Conservation (phyloP, 2,329 filamentous ascomycete species). For the Monosporascus cannonballus region DNA sequence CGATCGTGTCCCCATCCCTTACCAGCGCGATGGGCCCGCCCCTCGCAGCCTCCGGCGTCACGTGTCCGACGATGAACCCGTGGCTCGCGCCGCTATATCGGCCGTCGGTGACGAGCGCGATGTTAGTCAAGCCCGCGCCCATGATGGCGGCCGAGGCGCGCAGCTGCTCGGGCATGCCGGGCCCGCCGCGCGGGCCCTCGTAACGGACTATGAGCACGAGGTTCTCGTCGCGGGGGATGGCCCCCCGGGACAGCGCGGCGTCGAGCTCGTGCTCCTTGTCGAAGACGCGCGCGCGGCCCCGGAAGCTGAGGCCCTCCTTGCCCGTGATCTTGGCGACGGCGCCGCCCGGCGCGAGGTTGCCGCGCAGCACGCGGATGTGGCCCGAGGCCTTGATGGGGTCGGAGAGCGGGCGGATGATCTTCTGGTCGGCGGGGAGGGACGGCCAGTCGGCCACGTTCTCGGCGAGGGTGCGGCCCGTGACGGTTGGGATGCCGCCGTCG, state of each 20-base stretch:
- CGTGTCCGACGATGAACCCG: slow-evolving; percentile 62
- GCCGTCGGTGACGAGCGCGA: slow-evolving; percentile 89
- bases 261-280: slow-evolving; percentile 80
- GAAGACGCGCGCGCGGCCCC: slow-evolving; percentile 75
- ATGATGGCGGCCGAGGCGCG: slow-evolving; percentile 86
- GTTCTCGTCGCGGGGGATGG: slow-evolving; percentile 68
- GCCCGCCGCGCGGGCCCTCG: slow-evolving; percentile 87
- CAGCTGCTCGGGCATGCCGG: slow-evolving; percentile 94
- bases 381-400: slow-evolving; percentile 73
- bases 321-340: slow-evolving; percentile 95
- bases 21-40: slow-evolving; percentile 87
- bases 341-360: slow-evolving; percentile 82
- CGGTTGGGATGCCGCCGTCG: slow-evolving; percentile 63
- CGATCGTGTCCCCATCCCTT: slow-evolving; percentile 71
- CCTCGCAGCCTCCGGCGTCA: slow-evolving; percentile 82
- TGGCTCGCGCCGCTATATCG: slow-evolving; percentile 84
- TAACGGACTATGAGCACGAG: slow-evolving; percentile 88
- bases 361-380: slow-evolving; percentile 81
- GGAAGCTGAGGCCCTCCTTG: slow-evolving; percentile 82
- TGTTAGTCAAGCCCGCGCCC: slow-evolving; percentile 80
- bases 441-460: slow-evolving; percentile 68
- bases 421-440: slow-evolving; percentile 56
- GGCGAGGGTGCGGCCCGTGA: slow-evolving; percentile 68
- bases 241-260: slow-evolving; percentile 59
- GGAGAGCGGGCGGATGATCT: slow-evolving; percentile 72